Base-by-base conservation (phyloP, 208 protist species). In the Trypanosoma mega region DNA sequence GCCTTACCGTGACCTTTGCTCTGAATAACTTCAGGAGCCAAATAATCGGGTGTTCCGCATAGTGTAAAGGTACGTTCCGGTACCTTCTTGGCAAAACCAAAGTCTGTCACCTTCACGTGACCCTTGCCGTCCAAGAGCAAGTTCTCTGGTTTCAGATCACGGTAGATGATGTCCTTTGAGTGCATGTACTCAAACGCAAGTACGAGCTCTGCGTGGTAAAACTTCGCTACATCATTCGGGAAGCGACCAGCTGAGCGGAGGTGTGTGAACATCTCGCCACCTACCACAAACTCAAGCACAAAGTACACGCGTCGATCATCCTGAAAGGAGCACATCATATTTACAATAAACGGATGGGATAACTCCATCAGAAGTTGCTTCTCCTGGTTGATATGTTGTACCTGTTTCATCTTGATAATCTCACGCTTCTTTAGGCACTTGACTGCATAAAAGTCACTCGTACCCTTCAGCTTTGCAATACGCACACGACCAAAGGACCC, bases 271-370 rank as follows among this genome's bases (percentile, higher is more conserved):
- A 96, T 82, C 80, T 94, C 87, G 0, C 90, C 87, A 31, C 94
- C 94, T 72, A 93, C 88, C 55, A 97, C 78, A 59, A 92, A 98
- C 68, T 98, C 90, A 47, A 98, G 66, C 50, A 98, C 79, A 65
- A 98, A 72, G 78, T 97, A 97, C 51, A 98, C 73, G 55, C 87
- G 82, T 50, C 81, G 74, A 11, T 93, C 82, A 46, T 93, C 97
- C 81, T 98, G 94, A 68, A 98, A 98, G 12, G 95, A 87, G 68
- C 85, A 96, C 70, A 97, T 78, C 69, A 98, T 81, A 68, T 84
- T 85, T 33, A 98, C 93, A 63, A 98, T 92, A 67, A 95, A 95
- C 18, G 94, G 94, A 77, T 98, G 94, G 26, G 85, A 84, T 52
- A 98, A 72, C 30, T 86, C 76, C 72, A 86, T 84, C 27, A 98